Base-by-base conservation (phyloP, 352 stramenopile species). In the Phytophthora pluvialis region DNA sequence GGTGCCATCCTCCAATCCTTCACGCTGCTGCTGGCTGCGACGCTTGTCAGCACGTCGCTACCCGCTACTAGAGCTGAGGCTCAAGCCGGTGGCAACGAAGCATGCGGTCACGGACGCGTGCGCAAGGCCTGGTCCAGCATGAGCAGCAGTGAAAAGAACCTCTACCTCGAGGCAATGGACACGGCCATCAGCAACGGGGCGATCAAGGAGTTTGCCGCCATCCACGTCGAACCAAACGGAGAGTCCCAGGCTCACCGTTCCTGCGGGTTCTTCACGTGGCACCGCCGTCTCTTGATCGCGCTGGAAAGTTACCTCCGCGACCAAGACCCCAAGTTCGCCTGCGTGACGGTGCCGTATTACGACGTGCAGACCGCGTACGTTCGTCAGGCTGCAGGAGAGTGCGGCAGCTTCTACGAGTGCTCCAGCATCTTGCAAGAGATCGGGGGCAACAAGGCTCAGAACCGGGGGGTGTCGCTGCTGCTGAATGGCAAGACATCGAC, bases 341-440 rank as follows among this genome's bases (percentile, higher is more conserved):
- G 85, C 47, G 39, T 93, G 16, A 91, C 85, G 15, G 35, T 93
- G 18, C 85, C 83, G 15, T 93, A 88, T 78, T 93, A 87, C 54
- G 85, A 93, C 59, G 76, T 91, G 25, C 78, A 88, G 67, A 85
- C 80, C 53, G 82, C 78, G 15, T 91, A 88, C 70, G 58, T 78
- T 62, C 49, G 6, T 7, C 71, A 83, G 18, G 56, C 69, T 1
- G 77, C 75, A 5, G 72, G 71, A 1, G 64, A 83, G 51, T 91
- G 82, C 47, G 44, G 29, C 49, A 86, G 75, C 67, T 80, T 91
- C 65, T 87, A 72, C 54, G 80, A 86, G 42, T 91, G 82, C 63
- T 87, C 76, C 28, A 63, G 62, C 28, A 87, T 91, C 62, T 88
- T 91, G 51, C 28, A 68, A 26, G 78, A 62, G 4, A 60, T 91